These are phyloP conservation scores for Aphanomyces stellatus DNA, from an alignment of 352 stramenopile species.

Conservation along the genomic window DNA sequence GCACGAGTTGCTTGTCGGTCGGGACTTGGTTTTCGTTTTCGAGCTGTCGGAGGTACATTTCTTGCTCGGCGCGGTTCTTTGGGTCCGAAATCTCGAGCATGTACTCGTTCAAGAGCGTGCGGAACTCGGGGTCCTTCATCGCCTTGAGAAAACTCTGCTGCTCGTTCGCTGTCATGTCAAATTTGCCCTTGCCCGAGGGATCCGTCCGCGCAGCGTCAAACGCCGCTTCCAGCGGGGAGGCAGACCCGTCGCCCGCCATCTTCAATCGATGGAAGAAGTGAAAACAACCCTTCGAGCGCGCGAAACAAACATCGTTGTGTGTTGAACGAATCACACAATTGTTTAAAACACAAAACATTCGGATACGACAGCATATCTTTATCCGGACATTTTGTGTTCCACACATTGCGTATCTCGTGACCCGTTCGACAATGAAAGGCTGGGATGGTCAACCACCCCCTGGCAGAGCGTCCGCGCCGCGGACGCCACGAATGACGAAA, in stretches of 20 bases:
- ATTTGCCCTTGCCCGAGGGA: neutral
- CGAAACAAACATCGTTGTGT: neutral
- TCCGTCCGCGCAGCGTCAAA: neutral
- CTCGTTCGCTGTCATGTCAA: constrained; percentile 43
- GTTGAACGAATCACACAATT: neutral
- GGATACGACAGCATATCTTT: too few species aligned
- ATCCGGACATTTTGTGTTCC: too few species aligned
- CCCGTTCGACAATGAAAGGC: too few species aligned
- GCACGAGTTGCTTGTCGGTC: constrained; percentile 77
- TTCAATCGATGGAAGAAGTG: neutral
- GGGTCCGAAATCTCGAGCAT: constrained; percentile 92
- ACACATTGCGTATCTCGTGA: too few species aligned
- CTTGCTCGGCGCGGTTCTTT: constrained; percentile 78
- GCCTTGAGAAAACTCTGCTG: constrained; percentile 83
- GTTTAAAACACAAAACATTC: neutral
- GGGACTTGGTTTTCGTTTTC: constrained; percentile 86
- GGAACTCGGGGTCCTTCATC: constrained; percentile 88
- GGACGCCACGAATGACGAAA: too few species aligned
- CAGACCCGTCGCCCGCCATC: neutral
- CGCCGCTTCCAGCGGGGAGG: constrained; percentile 7
- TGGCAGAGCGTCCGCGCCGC: too few species aligned
- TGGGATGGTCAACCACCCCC: too few species aligned
- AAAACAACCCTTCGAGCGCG: neutral
- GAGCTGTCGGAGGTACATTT: constrained; percentile 84
- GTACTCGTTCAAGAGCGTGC: constrained; percentile 89